Evolutionary conservation across 2,329 filamentous ascomycete genomes (phyloP).

Genomic region (Podosphaera xanthii): DNA sequence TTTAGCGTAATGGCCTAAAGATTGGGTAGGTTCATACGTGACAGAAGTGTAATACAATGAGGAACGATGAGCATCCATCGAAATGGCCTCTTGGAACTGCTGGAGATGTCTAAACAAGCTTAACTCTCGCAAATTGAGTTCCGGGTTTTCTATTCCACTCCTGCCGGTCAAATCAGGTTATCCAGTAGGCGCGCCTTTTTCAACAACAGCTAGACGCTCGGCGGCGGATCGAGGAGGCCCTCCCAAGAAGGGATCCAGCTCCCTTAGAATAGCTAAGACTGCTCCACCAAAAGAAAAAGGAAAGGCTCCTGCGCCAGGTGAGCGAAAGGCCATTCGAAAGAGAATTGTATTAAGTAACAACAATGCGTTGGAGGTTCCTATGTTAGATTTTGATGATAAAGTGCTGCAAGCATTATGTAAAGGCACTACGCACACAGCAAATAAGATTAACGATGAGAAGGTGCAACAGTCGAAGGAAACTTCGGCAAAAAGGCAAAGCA

Average conservation of each 20-base stretch:
- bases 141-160: constrained; percentile 13
- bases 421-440: constrained; percentile 19
- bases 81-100: constrained; percentile 33
- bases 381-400: constrained; percentile 35
- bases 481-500: constrained; percentile 14
- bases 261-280: constrained; percentile 26
- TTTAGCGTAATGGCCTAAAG: constrained; percentile 5
- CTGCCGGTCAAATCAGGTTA: neutral
- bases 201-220: neutral
- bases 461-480: neutral
- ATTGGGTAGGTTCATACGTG: neutral
- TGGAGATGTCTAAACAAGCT: constrained; percentile 34
- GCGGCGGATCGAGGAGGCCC: neutral
- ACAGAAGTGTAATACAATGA: neutral
- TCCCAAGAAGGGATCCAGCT: constrained; percentile 7
- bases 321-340: constrained; percentile 72
- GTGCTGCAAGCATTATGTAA: constrained; percentile 27
- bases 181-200: neutral
- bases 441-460: constrained; percentile 30
- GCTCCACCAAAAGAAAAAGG: constrained; percentile 8
- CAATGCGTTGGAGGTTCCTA: constrained; percentile 59
- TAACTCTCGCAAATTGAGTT: constrained; percentile 21
- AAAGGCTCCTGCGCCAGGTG: constrained; percentile 45
- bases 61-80: neutral
- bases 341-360: constrained; percentile 82